Base-by-base conservation (phyloP, 2,329 filamentous ascomycete species). In the Drechslerella coelobrocha region DNA sequence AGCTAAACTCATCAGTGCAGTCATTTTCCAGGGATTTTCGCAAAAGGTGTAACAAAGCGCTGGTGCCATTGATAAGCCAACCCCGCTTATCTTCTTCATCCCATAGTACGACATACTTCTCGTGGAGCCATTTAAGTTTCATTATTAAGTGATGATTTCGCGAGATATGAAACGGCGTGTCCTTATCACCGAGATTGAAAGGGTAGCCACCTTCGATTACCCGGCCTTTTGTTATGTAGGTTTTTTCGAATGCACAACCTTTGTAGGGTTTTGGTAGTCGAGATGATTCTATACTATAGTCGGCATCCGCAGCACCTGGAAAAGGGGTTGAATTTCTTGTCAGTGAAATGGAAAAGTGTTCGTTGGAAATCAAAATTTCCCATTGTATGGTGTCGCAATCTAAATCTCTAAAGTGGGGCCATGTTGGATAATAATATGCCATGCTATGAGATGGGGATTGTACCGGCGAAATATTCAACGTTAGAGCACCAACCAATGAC, bases 61-160 rank as follows among this genome's bases (percentile, higher is more conserved):
- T 77, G 0, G 68, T 72, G 0, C 76, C 77, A 26, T 77, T 77
- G 29, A 77, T 53, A 0, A 78, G 66, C 77, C 77, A 78, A 0
- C 75, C 77, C 37, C 75, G 65, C 48, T 75, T 77, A 23, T 73
- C 73, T 9, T 37, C 39, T 17, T 76, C 74, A 17, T 77, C 75
- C 75, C 75, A 77, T 0, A 77, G 21, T 10, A 77, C 39, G 1
- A 77, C 61, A 50, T 59, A 76, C 9, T 74, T 73, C 0, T 45
- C 54, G 0, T 69, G 26, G 2, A 76, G 6, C 73, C 73, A 74
- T 41, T 72, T 37, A 2, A 76, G 45, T 19, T 43, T 31, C 8
- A 21, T 9, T 2, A 59, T 8, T 1, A 19, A n/a, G n/a, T n/a
- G 39, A 23, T 29, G 8, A 21, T 53, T 53, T 24, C 61, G 53